Base-by-base conservation (phyloP, 2,329 filamentous ascomycete genomes). In the Ophiostoma himal-ulmi region DNA sequence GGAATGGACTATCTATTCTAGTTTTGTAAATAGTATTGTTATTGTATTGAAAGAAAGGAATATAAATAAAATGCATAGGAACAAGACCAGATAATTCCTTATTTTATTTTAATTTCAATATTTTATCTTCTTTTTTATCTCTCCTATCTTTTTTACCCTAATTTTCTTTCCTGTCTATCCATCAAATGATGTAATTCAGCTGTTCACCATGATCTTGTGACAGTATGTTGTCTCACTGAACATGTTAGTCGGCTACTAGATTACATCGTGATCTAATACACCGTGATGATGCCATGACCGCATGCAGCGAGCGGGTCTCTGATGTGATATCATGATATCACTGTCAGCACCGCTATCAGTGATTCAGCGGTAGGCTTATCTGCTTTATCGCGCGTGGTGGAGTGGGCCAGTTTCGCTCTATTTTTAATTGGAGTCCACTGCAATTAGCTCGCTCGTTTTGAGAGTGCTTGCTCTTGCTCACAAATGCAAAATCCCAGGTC, bases 401-500 rank as follows among this genome's bases (percentile, higher is more conserved):
- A 57, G 52, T 57, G 52, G 52, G 52, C 4, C 22, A 26, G 22
- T 57, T 57, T 57, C n/a, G 52, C 52, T 57, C 52, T 57, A 57
- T 57, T 57, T 57, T 57, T 30, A 57, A 26, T 26, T 54, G 52
- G 52, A 57, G 52, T 57, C 52, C 52, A 57, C 52, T 26, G n/a
- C 5, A 11, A 3, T 22, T 57, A 3, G n/a, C 22, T 57, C 48
- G 11, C 5, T 54, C 20, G 8, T 54, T 54, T 22, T 26, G n/a
- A 5, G 44, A 17, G 17, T 20, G 17, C 44, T 13, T 64, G 66
- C 66, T 54, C 44, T 13, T 64, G 66, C 66, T 54, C 71, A 69
- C 68, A 70, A 73, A 70, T 70, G 39, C 69, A 65, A 68, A 67
- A 68, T 48, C 36, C 26, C 11, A 62, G 30, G 30, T 64, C 60